Conservation (phyloP, 2,329 filamentous ascomycete species). For the Xylariomycetidae sp. region DNA sequence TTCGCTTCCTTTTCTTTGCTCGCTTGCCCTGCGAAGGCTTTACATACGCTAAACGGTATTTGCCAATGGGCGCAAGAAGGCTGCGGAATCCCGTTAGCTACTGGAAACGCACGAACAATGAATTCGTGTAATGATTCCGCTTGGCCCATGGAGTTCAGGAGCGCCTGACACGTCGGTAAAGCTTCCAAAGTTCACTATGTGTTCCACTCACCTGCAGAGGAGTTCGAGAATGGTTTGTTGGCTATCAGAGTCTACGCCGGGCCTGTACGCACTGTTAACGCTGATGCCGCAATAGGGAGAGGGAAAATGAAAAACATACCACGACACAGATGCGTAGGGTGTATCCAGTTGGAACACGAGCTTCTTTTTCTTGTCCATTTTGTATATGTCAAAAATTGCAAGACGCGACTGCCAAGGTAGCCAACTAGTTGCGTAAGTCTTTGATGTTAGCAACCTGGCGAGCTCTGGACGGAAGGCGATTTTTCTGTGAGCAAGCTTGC, state of each 20-base stretch:
- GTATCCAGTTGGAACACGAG: conserved; percentile 59
- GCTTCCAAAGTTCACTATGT: too few relatives aligned
- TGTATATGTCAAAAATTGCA: neutral
- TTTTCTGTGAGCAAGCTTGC: too few relatives aligned
- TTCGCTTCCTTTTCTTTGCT: conserved; percentile 45
- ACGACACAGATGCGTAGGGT: conserved; percentile 54
- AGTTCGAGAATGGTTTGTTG: conserved; percentile 62
- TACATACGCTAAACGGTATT: conserved; percentile 49
- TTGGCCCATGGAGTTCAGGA: neutral
- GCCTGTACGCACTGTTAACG: too few relatives aligned
- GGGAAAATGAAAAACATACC: conserved; percentile 36
- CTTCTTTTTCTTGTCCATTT: conserved; percentile 48
- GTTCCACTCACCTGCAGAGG: conserved; percentile 52
- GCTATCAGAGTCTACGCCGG: conserved; percentile 48
- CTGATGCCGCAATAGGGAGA: conserved; percentile 2
- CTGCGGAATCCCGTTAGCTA: conserved; percentile 32
- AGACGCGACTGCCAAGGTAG: neutral
- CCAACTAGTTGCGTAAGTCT: too few relatives aligned
- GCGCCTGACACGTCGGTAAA: neutral
- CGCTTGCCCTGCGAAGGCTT: conserved; percentile 57
- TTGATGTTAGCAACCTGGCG: too few relatives aligned
- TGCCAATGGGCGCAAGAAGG: conserved; percentile 57
- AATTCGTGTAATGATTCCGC: neutral
- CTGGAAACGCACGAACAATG: neutral
- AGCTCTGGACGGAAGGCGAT: too few relatives aligned